Percentiles rank a stretch among this genome's conserved stretches.
phyloP scores from a whole-genome alignment of 139 green algal genomes.

The Picochlorum sp. region DNA sequence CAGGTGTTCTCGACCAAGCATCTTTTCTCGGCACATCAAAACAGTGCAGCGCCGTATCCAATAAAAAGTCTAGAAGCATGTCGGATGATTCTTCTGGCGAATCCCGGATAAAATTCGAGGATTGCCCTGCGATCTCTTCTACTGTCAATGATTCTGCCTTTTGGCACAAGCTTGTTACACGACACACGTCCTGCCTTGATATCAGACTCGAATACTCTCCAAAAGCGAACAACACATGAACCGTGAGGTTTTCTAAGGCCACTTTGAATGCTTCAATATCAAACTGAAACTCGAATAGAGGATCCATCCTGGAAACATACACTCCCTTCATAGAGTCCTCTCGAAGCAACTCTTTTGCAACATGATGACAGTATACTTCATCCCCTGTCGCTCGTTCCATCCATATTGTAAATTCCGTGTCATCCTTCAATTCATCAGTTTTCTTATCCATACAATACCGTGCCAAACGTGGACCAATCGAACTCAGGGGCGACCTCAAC shows the following conservation, averaged over 20 bases:
- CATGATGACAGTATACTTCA: too few species aligned
- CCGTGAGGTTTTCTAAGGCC: not conserved
- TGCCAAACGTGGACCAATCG: too few species aligned
- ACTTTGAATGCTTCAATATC: conserved; percentile 9
- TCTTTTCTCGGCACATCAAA: not conserved
- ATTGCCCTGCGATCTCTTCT: not conserved
- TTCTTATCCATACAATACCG: too few species aligned
- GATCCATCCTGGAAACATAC: conserved; percentile 10
- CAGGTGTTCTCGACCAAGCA: conserved; percentile 17
- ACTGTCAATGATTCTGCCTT: conserved; percentile 3
- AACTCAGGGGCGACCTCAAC: not conserved
- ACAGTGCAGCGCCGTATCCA: conserved; percentile 19
- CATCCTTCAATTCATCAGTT: too few species aligned
- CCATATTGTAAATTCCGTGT: too few species aligned
- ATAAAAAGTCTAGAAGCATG: conserved; percentile 22
- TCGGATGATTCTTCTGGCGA: conserved; percentile 4
- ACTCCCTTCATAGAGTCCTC: too few species aligned
- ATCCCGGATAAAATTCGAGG: conserved; percentile 17
- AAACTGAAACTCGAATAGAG: conserved; percentile 20
- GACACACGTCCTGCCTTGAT: not conserved
- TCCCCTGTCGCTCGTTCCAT: too few species aligned
- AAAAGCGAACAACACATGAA: conserved; percentile 18
- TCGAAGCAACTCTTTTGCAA: too few species aligned
- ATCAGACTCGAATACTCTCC: conserved; percentile 7
- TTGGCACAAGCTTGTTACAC: not conserved